phyloP scores from a whole-genome alignment of 768 basidiomycete genomes.

The Termitomyces sp. region DNA sequence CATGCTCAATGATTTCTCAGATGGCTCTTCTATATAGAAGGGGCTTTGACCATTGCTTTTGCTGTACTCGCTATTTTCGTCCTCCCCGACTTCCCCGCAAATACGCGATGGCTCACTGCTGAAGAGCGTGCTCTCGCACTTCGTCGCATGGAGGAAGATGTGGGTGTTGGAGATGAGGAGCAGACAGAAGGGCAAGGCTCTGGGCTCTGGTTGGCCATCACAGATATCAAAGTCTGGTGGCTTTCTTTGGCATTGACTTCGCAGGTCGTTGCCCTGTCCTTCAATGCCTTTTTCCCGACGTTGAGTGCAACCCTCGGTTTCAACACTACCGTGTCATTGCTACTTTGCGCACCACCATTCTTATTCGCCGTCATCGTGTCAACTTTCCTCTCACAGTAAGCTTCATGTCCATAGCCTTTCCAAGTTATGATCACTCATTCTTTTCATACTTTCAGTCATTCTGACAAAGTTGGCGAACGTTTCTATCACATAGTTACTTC shows the following conservation, averaged over 20 bases:
- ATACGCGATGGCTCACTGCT: conserved; percentile 48
- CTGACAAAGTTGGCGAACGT: conserved; percentile 66
- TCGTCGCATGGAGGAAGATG: conserved; percentile 59
- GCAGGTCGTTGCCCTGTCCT: conserved; percentile 54
- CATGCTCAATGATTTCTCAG: conserved; percentile 20
- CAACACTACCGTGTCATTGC: conserved; percentile 54
- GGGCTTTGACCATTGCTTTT: conserved; percentile 45
- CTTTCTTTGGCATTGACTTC: conserved; percentile 28
- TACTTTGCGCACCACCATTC: conserved; percentile 58
- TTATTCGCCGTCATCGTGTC: conserved; percentile 54
- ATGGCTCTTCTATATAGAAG: conserved; percentile 74
- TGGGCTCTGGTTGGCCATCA: conserved; percentile 55
- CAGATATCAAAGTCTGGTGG: conserved; percentile 74
- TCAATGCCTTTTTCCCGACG: conserved; percentile 73
- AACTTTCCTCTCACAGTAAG: conserved; percentile 46
- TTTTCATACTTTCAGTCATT: conserved; percentile 40
- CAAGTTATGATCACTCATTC: background rate
- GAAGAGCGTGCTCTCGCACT: conserved; percentile 53
- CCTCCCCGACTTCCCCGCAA: conserved; percentile 71
- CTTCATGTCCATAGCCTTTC: background rate
- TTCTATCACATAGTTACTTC: conserved; percentile 59
- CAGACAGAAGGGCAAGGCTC: conserved; percentile 21
- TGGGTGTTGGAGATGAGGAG: conserved; percentile 20
- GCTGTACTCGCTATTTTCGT: conserved; percentile 53
- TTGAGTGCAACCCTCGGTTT: conserved; percentile 66